These are phyloP conservation scores for Daldinia grandis DNA, from an alignment of 495 filamentous ascomycete genomes.

Conservation along the genomic window DNA sequence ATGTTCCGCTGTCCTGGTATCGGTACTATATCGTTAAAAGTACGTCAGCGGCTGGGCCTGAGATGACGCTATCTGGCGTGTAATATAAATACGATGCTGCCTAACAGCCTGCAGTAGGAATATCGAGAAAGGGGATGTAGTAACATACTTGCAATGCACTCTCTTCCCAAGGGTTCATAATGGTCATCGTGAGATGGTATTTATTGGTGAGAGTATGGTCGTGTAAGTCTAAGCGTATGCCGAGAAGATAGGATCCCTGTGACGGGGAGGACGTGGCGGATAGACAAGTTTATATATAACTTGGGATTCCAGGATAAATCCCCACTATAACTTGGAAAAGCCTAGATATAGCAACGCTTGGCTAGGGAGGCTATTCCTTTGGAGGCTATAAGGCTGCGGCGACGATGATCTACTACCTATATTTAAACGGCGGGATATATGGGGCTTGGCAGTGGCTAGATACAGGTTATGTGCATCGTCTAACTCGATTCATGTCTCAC, in stretches of 20 bases:
- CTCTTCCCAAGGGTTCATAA: conserved; percentile 47
- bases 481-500: conserved; percentile 19
- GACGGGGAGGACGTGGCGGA: neutral
- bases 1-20: conserved; percentile 8
- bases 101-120: neutral
- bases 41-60: conserved; percentile 7
- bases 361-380: neutral
- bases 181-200: conserved; percentile 1
- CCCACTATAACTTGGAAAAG: neutral
- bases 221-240: neutral
- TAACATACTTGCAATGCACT: conserved; percentile 41
- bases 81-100: neutral
- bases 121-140: neutral
- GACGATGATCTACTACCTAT: conserved; percentile 1
- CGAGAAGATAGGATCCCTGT: neutral
- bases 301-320: neutral
- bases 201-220: neutral
- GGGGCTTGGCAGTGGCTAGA: neutral
- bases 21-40: conserved; percentile 16
- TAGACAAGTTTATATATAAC: neutral
- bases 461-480: conserved; percentile 1
- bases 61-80: neutral
- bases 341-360: neutral
- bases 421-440: neutral
- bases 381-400: neutral